Conservation (phyloP, 352 stramenopile species). For the Peronospora destructor region DNA sequence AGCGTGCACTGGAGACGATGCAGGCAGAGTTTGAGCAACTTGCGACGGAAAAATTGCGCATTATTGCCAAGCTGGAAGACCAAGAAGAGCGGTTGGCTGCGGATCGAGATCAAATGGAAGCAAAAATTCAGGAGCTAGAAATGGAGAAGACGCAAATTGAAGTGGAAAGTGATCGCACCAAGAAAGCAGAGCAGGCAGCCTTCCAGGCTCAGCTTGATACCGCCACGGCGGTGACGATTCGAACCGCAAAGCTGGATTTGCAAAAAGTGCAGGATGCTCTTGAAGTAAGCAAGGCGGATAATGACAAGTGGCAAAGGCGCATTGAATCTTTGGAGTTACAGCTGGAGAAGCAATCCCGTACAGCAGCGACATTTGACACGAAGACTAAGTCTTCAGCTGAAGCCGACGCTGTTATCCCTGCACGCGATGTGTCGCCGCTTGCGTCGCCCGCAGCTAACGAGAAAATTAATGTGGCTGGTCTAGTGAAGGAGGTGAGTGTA, state of each 20-base stretch:
- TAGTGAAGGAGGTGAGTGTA: constrained; percentile 22
- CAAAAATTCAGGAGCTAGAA: constrained; percentile 16
- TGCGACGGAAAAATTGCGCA: constrained; percentile 19
- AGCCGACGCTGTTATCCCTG: background rate
- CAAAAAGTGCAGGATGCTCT: constrained; percentile 18
- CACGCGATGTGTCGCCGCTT: background rate
- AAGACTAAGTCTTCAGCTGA: background rate
- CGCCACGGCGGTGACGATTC: constrained; percentile 7
- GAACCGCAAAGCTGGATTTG: constrained; percentile 20
- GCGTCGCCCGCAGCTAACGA: background rate
- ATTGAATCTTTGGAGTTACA: constrained; percentile 26
- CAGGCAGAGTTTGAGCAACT: constrained; percentile 38
- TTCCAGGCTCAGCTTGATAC: constrained; percentile 20
- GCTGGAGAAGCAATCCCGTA: constrained; percentile 12
- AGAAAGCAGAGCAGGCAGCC: constrained; percentile 20
- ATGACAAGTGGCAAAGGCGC: constrained; percentile 17
- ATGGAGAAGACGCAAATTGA: constrained; percentile 19
- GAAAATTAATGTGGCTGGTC: constrained; percentile 7
- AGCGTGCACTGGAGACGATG: constrained; percentile 25
- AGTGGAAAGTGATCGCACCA: constrained; percentile 12
- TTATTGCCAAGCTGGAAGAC: constrained; percentile 23
- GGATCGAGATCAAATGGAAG: constrained; percentile 11
- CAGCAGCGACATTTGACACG: background rate
- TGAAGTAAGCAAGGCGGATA: constrained; percentile 22
- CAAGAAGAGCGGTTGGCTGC: constrained; percentile 6